A percentile compares a stretch with the other conserved stretches of the same genome.
Conservation (phyloP, 345 rosid species). For the Anacardium occidentale region DNA sequence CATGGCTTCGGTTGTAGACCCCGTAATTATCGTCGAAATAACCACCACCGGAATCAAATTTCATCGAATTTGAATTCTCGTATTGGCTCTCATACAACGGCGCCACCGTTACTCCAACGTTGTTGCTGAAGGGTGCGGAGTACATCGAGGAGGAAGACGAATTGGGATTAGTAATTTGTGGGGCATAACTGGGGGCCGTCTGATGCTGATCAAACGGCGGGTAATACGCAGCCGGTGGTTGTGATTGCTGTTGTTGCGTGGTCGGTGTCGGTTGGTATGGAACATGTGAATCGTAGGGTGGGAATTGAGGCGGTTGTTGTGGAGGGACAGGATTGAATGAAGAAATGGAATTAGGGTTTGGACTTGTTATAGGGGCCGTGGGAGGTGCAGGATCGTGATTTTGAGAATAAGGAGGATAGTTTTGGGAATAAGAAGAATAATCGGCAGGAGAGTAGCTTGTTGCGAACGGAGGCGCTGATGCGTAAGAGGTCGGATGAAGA, state of each 20-base stretch:
- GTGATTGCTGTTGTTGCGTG: constrained; percentile 26
- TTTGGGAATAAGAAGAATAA: constrained; percentile 48
- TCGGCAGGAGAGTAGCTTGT: constrained; percentile 53
- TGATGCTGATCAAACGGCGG: constrained; percentile 68
- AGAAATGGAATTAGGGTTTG: constrained; percentile 36
- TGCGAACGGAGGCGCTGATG: constrained; percentile 81
- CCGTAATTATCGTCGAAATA: constrained; percentile 53
- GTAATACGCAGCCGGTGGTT: constrained; percentile 33
- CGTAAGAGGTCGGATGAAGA: constrained; percentile 49
- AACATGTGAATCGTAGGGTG: constrained; percentile 59
- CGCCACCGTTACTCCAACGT: constrained; percentile 43
- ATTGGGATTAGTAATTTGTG: constrained; percentile 31
- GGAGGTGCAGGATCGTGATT: constrained; percentile 62
- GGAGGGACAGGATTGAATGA: constrained; percentile 39
- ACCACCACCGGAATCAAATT: constrained; percentile 49
- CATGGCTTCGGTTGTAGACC: constrained; percentile 37
- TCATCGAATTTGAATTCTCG: constrained; percentile 43
- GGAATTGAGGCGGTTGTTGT: constrained; percentile 45
- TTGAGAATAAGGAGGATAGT: constrained; percentile 51
- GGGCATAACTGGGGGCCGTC: constrained; percentile 39
- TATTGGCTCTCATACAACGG: constrained; percentile 43
- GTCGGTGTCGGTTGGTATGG: constrained; percentile 51
- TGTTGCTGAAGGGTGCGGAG: constrained; percentile 38
- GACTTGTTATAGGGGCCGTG: constrained; percentile 56
- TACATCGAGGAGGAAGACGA: constrained; percentile 48